phyloP scores from a whole-genome alignment of 2,329 filamentous ascomycete genomes.

The Tolypocladium tundrense region DNA sequence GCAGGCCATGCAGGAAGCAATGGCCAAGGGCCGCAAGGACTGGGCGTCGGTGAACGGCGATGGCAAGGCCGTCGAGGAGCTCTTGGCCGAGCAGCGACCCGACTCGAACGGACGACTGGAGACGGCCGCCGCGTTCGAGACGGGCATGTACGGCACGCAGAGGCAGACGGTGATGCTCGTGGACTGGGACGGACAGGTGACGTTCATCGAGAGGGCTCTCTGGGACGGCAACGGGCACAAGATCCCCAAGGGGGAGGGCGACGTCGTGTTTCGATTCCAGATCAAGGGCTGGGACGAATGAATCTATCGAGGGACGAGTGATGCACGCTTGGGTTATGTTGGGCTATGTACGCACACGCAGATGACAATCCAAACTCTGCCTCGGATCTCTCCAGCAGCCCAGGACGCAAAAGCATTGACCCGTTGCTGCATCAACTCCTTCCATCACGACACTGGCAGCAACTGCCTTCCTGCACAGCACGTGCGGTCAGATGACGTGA shows the following conservation, averaged over 20 bases:
- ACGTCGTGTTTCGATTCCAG: slow-evolving; percentile 44
- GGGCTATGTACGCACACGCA: not conserved
- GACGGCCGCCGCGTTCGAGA: slow-evolving; percentile 35
- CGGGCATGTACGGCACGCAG: slow-evolving; percentile 55
- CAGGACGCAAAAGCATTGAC: not conserved
- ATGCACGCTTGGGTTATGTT: not conserved
- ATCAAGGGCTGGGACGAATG: slow-evolving; percentile 41
- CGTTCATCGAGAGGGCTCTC: slow-evolving; percentile 47
- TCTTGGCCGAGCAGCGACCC: slow-evolving; percentile 25
- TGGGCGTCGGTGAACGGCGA: slow-evolving; percentile 26
- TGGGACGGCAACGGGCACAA: slow-evolving; percentile 48
- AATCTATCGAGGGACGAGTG: not conserved
- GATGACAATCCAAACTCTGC: not conserved
- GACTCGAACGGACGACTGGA: slow-evolving; percentile 18
- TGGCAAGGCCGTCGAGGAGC: slow-evolving; percentile 23
- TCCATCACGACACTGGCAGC: not conserved
- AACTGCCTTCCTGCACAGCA: not conserved
- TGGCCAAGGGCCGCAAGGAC: slow-evolving; percentile 24
- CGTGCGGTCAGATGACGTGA: not conserved
- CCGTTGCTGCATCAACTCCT: not conserved
- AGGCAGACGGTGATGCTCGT: slow-evolving; percentile 53
- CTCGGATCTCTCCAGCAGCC: not conserved
- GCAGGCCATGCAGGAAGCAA: slow-evolving; percentile 32
- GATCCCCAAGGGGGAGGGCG: slow-evolving; percentile 42
- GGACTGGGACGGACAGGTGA: slow-evolving; percentile 52